A percentile compares a stretch with the other conserved stretches of the same genome.
These are phyloP conservation scores for Solanum hybrid DNA, from an alignment of 305 asterid genomes.

Conservation along the genomic window DNA sequence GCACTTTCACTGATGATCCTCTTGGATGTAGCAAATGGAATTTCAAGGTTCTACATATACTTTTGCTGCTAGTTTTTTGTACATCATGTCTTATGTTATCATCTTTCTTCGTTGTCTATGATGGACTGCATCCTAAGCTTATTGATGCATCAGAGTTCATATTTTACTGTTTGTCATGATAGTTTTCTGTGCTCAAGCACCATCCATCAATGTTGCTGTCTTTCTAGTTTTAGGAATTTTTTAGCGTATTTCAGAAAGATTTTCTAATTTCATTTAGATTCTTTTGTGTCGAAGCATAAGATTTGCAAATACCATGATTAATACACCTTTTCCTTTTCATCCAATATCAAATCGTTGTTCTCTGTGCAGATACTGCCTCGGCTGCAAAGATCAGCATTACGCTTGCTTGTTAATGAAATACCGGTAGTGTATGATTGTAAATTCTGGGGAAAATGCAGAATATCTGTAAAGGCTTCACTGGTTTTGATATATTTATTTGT, in stretches of 20 bases:
- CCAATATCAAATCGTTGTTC: neutral
- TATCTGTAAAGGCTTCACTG: neutral
- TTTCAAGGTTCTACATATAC: constrained; percentile 19
- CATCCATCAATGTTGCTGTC: neutral
- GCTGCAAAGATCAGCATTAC: constrained; percentile 18
- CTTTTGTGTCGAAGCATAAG: neutral
- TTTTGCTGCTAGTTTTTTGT: neutral
- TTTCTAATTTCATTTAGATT: neutral
- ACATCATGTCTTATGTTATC: neutral
- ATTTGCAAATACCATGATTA: neutral
- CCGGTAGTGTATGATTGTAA: constrained; percentile 21
- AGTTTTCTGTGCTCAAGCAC: neutral
- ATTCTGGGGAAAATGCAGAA: neutral
- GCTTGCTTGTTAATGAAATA: constrained; percentile 21
- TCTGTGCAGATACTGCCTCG: constrained; percentile 20
- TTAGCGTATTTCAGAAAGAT: neutral
- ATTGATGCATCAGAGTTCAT: neutral
- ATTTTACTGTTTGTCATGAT: neutral
- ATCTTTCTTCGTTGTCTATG: neutral
- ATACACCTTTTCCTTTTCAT: neutral
- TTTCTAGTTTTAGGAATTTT: neutral
- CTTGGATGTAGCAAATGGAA: constrained; percentile 40
- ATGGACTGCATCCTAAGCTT: neutral
- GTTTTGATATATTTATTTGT: neutral
- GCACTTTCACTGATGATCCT: constrained; percentile 24